Evolutionary conservation across 495 filamentous ascomycete species (phyloP), one percentile per base, ranked within the genome.

Genomic region (Jackrogersella multiformis): DNA sequence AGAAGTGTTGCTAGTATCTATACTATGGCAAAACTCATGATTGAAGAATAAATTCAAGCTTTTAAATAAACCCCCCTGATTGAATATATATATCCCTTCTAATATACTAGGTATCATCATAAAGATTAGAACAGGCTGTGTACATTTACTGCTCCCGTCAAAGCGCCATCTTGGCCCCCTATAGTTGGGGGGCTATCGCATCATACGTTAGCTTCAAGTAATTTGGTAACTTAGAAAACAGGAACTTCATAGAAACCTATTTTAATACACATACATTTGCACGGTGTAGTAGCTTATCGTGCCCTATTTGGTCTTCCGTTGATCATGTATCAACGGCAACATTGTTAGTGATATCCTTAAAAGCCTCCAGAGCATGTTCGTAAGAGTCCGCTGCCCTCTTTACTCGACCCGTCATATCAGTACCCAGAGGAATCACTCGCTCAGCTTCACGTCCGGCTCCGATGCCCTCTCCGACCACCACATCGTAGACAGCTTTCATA

Each of bases 401-500:
- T 15, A 80, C 59, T 1, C 81, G 74, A 18, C 64, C 55, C 5
- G 73, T 70, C 79, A 81, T 75, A 57, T 86, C 82, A 13, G 66
- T 60, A 1, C 82, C 83, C 35, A 87, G 63, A 5, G 77, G 79
- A 21, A 85, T 61, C 15, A 80, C 71, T 2, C 60, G 57, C 68
- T 84, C 78, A 0, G 44, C 65, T 61, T 84, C 81, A 26, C 63
- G 72, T 5, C 81, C 82, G 36, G 49, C 70, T 0, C 81, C 84
- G 42, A 77, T 71, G 0, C 82, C 82, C 28, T 82, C 77, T 0
- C 82, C 84, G 1, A 77, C 68, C 0, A 83, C 77, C 15, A 84
- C 78, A 24, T 86, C 77, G 54, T 80, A 85, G 1, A 86, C 67
- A 0, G 73, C 81, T 63, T 80, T 78, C 52, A 78, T 76, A 0